Conservation (phyloP, 257 asterid genomes). For the Phtheirospermum japonicum region DNA sequence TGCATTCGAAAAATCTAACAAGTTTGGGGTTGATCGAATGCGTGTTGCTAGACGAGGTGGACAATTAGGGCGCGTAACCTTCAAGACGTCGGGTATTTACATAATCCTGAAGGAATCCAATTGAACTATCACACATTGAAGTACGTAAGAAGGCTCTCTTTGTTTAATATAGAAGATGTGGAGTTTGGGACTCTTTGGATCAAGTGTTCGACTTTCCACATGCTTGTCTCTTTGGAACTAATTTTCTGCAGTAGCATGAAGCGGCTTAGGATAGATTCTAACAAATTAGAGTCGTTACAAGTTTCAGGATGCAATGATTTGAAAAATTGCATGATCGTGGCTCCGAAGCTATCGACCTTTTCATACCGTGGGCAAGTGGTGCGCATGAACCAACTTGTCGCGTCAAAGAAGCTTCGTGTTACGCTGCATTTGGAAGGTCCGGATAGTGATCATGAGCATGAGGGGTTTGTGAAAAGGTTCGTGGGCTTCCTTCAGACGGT, state of each 20-base stretch:
- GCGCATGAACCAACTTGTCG: background rate
- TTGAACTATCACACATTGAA: background rate
- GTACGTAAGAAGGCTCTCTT: background rate
- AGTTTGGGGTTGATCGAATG: background rate
- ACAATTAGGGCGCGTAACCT: background rate
- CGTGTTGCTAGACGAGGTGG: background rate
- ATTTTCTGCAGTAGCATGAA: background rate
- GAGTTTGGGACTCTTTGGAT: background rate
- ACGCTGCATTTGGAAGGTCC: background rate
- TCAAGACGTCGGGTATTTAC: background rate
- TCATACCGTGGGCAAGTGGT: background rate
- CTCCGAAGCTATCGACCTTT: background rate
- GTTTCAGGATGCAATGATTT: background rate
- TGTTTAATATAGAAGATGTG: background rate
- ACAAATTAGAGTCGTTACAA: background rate
- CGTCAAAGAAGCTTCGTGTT: background rate
- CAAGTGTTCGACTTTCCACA: background rate
- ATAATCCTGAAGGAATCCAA: background rate
- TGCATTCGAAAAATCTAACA: background rate
- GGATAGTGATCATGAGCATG: too few species aligned
- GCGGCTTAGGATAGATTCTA: background rate
- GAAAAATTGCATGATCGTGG: background rate
- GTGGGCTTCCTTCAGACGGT: background rate
- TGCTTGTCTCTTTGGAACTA: background rate
- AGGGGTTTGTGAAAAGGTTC: background rate